These are phyloP conservation scores for Yamadazyma sp. DNA, from an alignment of 805 yeast genomes.

Conservation along the genomic window DNA sequence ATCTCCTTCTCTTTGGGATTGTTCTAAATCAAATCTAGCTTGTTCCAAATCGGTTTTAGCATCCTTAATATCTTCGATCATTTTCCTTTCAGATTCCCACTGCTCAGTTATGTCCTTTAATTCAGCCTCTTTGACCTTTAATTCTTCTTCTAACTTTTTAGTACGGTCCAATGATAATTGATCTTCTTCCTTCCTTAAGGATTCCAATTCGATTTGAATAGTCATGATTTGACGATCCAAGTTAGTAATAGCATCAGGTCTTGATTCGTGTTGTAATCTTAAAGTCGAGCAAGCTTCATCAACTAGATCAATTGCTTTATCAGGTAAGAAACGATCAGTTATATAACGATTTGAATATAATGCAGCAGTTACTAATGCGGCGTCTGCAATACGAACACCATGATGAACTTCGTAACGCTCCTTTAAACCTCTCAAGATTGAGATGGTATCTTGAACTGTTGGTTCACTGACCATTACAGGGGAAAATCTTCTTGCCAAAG, in stretches of 20 bases:
- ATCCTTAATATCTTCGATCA: constrained; percentile 71
- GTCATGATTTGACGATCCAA: constrained; percentile 90
- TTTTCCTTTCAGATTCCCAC: constrained; percentile 83
- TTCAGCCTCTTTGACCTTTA: constrained; percentile 62
- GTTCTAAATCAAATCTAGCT: constrained; percentile 79
- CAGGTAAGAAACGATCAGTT: constrained; percentile 89
- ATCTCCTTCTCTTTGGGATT: constrained; percentile 78
- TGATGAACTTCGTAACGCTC: constrained; percentile 96
- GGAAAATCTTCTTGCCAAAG: constrained; percentile 90
- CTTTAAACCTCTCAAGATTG: constrained; percentile 88
- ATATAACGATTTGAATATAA: constrained; percentile 85
- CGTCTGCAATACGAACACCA: constrained; percentile 91
- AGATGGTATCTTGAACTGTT: constrained; percentile 82
- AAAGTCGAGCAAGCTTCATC: constrained; percentile 97
- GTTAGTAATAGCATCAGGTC: constrained; percentile 90
- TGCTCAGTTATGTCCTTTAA: constrained; percentile 67
- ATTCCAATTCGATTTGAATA: constrained; percentile 90
- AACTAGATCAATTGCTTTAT: constrained; percentile 92
- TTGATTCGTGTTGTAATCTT: constrained; percentile 92
- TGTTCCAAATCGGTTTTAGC: constrained; percentile 82
- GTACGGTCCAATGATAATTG: constrained; percentile 76
- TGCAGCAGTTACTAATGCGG: constrained; percentile 93
- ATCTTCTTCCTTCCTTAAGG: constrained; percentile 89
- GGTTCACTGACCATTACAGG: constrained; percentile 87
- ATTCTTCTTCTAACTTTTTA: constrained; percentile 65